Conservation (phyloP, 257 asterid species). For the Solanum piurae region DNA sequence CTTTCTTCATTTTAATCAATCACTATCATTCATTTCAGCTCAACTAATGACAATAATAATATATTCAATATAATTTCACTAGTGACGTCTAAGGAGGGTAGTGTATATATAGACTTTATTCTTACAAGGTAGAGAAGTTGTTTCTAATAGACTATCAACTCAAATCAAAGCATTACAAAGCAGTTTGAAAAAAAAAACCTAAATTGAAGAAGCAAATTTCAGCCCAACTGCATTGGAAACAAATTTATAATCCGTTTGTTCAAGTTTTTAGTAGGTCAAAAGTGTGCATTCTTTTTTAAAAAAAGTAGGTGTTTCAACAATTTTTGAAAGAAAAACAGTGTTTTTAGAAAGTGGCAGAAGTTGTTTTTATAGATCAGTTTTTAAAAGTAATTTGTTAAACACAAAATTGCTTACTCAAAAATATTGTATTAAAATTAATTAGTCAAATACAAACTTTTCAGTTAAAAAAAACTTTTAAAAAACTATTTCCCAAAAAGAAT, state of each 20-base stretch:
- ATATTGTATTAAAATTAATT: no score
- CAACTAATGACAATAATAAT: not conserved
- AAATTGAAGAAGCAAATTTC: not conserved
- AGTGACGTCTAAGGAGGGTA: not conserved
- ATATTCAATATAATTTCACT: not conserved
- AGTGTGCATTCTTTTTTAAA: fast-evolving
- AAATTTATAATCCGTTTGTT: not conserved
- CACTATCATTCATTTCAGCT: not conserved
- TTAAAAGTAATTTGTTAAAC: not conserved
- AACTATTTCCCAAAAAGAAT: not conserved
- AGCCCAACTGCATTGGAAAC: not conserved
- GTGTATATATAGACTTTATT: no score
- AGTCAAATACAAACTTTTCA: no score
- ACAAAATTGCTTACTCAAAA: not conserved
- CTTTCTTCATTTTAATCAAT: not conserved
- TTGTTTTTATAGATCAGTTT: no score
- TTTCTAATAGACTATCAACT: not conserved
- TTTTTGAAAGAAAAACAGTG: not conserved
- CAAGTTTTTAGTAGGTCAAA: not conserved
- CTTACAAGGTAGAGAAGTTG: not conserved
- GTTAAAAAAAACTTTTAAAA: no score
- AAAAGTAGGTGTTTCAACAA: no score
- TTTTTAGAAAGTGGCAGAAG: not conserved
- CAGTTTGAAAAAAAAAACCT: not conserved
- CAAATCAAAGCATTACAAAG: not conserved